A percentile compares a stretch with the other conserved stretches of the same genome.
These are phyloP conservation scores for Geotrichum carabidarum DNA, from an alignment of 1,139 yeast species.

Conservation along the genomic window DNA sequence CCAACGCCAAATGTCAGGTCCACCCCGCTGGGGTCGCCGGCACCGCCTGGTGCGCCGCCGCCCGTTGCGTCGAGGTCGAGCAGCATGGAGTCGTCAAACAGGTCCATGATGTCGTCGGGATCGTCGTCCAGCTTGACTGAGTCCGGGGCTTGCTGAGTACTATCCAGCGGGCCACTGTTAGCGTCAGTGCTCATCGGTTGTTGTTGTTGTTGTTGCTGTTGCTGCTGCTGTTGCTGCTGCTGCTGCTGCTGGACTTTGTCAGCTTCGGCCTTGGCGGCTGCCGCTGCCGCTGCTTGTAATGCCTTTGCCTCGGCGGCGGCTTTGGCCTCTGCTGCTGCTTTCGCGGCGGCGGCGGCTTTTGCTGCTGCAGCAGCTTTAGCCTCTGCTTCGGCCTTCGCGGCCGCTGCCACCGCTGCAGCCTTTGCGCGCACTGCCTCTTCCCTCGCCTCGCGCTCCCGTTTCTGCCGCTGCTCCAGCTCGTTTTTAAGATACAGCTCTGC, in stretches of 20 bases:
- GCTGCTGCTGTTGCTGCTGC: neutral
- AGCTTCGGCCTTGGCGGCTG: neutral
- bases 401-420: neutral
- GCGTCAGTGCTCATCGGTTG: too few species aligned
- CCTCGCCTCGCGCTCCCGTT: neutral
- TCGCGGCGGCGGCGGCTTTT: neutral
- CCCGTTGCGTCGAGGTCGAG: too few species aligned
- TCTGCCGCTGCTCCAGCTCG: neutral
- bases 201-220: neutral
- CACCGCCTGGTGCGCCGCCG: too few species aligned
- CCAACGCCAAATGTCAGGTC: too few species aligned
- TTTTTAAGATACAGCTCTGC: slow-evolving; percentile 7
- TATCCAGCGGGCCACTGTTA: too few species aligned
- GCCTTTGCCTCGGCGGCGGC: neutral
- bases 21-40: too few species aligned
- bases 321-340: neutral
- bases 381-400: neutral
- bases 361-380: neutral
- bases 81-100: neutral
- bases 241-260: too few species aligned
- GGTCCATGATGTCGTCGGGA: neutral
- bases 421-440: slow-evolving; percentile 1
- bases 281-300: neutral
- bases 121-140: too few species aligned
- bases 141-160: too few species aligned